Conservation (phyloP, 768 basidiomycete genomes). For the Phaeotremella fagi region DNA sequence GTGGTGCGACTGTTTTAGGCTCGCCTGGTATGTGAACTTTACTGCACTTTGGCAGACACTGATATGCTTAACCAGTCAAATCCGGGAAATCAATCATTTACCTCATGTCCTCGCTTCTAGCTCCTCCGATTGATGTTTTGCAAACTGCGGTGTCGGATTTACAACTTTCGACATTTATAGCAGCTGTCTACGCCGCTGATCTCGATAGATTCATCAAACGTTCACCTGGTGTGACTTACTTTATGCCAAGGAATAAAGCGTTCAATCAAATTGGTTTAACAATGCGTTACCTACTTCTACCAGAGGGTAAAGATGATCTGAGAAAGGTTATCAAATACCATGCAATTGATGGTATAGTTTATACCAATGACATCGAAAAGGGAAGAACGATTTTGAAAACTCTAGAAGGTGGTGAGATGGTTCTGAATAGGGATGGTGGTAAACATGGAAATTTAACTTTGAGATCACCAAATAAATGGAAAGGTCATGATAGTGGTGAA, state of each 20-base stretch:
- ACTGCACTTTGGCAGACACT: neutral
- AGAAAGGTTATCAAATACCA: conserved; percentile 85
- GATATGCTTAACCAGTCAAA: conserved; percentile 54
- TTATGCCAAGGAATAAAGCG: conserved; percentile 84
- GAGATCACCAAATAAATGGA: conserved; percentile 29
- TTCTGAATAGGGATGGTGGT: conserved; percentile 55
- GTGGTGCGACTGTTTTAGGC: conserved; percentile 72
- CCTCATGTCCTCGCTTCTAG: conserved; percentile 74
- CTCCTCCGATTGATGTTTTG: conserved; percentile 75
- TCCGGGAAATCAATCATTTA: conserved; percentile 79
- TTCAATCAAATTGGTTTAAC: conserved; percentile 85
- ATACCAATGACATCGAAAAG: conserved; percentile 53
- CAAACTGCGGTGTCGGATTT: conserved; percentile 73
- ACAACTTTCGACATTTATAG: conserved; percentile 85
- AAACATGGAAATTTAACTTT: conserved; percentile 54
- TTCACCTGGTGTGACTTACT: conserved; percentile 68
- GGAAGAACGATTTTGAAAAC: conserved; percentile 56
- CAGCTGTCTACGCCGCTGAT: conserved; percentile 78
- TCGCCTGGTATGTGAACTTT: conserved; percentile 59
- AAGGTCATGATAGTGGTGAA: conserved; percentile 32
- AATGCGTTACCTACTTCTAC: conserved; percentile 75
- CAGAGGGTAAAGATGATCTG: conserved; percentile 69
- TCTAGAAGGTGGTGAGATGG: conserved; percentile 76
- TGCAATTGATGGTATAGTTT: conserved; percentile 68
- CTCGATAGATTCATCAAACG: conserved; percentile 66